Percentiles rank a stretch among this genome's conserved stretches.
Evolutionary conservation across 78 protist genomes (phyloP).

Genomic region (Guillardia theta): DNA sequence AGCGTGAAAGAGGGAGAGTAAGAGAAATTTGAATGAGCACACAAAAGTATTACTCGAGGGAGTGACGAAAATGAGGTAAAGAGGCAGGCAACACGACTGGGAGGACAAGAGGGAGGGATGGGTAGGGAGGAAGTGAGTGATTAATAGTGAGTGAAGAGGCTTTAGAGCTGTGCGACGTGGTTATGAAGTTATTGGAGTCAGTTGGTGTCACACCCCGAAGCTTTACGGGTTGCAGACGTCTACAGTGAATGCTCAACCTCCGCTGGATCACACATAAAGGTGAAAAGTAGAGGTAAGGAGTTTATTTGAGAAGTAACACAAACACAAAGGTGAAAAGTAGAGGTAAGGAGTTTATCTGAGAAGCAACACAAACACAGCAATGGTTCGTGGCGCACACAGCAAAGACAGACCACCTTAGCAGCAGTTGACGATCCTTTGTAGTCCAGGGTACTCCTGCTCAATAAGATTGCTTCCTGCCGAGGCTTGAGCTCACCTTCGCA

Average conservation of each 20-base stretch:
- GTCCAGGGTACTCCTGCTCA: no score
- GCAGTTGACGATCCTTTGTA: no score
- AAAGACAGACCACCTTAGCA: no score
- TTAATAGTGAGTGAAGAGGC: background rate
- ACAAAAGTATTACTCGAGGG: background rate
- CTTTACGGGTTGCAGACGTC: background rate
- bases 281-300: no score
- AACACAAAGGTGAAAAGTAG: no score
- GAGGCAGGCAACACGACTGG: background rate
- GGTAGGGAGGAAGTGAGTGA: background rate
- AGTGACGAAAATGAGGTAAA: background rate
- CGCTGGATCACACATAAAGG: no score
- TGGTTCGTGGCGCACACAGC: no score
- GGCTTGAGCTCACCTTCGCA: no score
- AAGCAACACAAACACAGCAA: no score
- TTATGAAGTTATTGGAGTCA: background rate
- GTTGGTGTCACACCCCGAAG: background rate
- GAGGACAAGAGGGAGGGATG: background rate
- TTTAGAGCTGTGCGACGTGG: background rate
- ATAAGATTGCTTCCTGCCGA: no score
- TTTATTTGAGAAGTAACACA: no score
- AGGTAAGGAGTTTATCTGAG: no score
- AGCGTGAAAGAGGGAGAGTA: background rate
- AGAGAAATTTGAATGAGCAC: background rate
- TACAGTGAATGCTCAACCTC: background rate